Base-by-base conservation (phyloP, 108 stramenopile species). In the Fragilaria radians region DNA sequence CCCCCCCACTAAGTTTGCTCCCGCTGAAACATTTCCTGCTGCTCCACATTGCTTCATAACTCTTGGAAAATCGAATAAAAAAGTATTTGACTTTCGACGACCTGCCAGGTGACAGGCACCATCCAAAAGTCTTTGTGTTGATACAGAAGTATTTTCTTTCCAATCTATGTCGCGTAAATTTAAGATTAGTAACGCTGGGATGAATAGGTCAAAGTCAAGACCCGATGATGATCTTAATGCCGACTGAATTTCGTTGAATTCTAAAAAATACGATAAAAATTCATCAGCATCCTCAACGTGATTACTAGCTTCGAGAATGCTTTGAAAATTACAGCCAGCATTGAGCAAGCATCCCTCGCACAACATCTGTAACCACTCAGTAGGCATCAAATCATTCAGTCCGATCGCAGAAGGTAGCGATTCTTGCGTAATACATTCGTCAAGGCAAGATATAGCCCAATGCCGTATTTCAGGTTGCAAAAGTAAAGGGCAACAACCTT, bases 121-220 rank as follows among this genome's bases (percentile, higher is more conserved):
- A 70, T 88, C 80, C 4, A 93, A 58, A 25, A 93, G 50, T 27
- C 64, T 45, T 60, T 89, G 91, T 0, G 83, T 84, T 5, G 74
- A 66, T 32, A 80, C 59, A 24, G 48, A 49, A 3, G 59, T 51
- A 17, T 74, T 68, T 36, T 71, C 69, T 49, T 61, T 70, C 83
- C 87, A 88, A 32, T 69, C 51, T 30, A 30, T 36, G 21, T 67
- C 48, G 24, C 78, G 77, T 18, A 42, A 17, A 34, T 67, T 42
- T 19, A 92, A 59, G 31, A 84, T 34, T 9, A 92, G 70, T 17
- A 92, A 52, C 9, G 77, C 75, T 29, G 84, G 71, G 48, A 92
- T 81, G 59, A 87, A 31, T 18, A 92, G 59, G 49, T 92, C 83
- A 71, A 77, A 85, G 62, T 92, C 91, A 54, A 89, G 36, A 1